Evolutionary conservation across 495 filamentous ascomycete species (phyloP).

Genomic region (Hypomontagnella monticulosa): DNA sequence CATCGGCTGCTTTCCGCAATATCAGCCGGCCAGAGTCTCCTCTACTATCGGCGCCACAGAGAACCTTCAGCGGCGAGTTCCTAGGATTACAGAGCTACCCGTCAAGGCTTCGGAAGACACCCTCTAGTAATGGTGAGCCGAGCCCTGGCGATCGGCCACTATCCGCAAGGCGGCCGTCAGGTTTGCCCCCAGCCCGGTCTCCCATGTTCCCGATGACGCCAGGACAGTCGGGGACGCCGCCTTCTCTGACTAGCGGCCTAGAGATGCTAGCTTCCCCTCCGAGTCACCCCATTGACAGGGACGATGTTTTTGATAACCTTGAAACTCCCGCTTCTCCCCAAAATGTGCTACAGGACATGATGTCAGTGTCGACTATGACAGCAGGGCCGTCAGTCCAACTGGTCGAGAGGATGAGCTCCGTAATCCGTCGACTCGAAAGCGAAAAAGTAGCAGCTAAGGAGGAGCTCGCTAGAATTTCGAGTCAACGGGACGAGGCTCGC

Average conservation of each 20-base stretch:
- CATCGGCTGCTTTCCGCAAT: slow-evolving; percentile 49
- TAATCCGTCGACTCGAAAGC: slow-evolving; percentile 87
- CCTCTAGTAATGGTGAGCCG: slow-evolving; percentile 56
- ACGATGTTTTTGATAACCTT: slow-evolving; percentile 71
- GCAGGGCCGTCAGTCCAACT: slow-evolving; percentile 95
- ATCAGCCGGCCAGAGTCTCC: slow-evolving; percentile 60
- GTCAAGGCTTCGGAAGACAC: slow-evolving; percentile 54
- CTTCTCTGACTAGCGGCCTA: slow-evolving; percentile 38
- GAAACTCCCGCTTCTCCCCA: slow-evolving; percentile 72
- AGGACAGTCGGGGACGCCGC: slow-evolving; percentile 33
- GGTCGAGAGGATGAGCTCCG: slow-evolving; percentile 94
- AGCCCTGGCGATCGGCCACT: slow-evolving; percentile 44
- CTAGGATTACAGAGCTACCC: slow-evolving; percentile 56
- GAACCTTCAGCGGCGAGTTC: slow-evolving; percentile 60
- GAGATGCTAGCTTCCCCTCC: slow-evolving; percentile 47
- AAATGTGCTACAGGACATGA: slow-evolving; percentile 83
- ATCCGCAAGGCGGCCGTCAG: slow-evolving; percentile 51
- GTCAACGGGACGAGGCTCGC: slow-evolving; percentile 90
- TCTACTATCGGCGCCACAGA: slow-evolving; percentile 50
- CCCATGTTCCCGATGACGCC: slow-evolving; percentile 38
- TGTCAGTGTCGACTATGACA: slow-evolving; percentile 86
- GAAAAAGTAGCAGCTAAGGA: slow-evolving; percentile 88
- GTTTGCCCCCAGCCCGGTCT: slow-evolving; percentile 49
- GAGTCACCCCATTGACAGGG: slow-evolving; percentile 72
- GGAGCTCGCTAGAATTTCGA: slow-evolving; percentile 78